These are phyloP conservation scores for Pestalotiopsis fici DNA, from an alignment of 2,329 filamentous ascomycete genomes.

Conservation along the genomic window DNA sequence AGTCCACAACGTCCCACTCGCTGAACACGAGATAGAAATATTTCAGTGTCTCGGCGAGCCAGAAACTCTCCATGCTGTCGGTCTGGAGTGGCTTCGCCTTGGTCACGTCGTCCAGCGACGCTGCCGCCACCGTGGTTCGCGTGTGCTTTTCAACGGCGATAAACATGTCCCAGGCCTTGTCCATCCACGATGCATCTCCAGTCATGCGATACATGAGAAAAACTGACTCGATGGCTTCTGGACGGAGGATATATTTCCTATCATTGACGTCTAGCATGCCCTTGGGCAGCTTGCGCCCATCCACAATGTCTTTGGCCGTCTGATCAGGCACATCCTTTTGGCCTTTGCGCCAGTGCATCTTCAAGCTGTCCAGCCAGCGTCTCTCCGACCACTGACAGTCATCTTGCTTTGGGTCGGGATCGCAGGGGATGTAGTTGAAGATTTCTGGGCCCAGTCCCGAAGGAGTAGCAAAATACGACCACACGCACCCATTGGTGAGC, in stretches of 20 bases:
- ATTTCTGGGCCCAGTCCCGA: slow-evolving; percentile 65
- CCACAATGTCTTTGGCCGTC: slow-evolving; percentile 26
- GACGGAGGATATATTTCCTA: slow-evolving; percentile 65
- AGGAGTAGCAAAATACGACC: slow-evolving; percentile 58
- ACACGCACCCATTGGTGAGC: slow-evolving; percentile 65
- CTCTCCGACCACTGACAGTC: slow-evolving; percentile 31
- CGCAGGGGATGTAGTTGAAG: slow-evolving; percentile 48
- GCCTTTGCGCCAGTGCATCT: slow-evolving; percentile 25
- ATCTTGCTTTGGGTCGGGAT: slow-evolving; percentile 21
- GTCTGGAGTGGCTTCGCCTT: slow-evolving; percentile 25
- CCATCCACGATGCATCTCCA: slow-evolving; percentile 63
- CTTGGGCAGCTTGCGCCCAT: slow-evolving; percentile 38
- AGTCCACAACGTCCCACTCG: slow-evolving; percentile 57
- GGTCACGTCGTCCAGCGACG: slow-evolving; percentile 67
- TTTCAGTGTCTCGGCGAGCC: slow-evolving; percentile 69
- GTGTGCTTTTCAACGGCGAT: slow-evolving; percentile 62
- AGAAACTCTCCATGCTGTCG: slow-evolving; percentile 72
- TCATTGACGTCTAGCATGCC: slow-evolving; percentile 60
- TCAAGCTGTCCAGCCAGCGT: slow-evolving; percentile 24
- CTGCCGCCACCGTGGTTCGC: slow-evolving; percentile 62
- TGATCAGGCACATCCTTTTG: slow-evolving; percentile 22
- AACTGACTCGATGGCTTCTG: slow-evolving; percentile 80
- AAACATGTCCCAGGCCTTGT: slow-evolving; percentile 78
- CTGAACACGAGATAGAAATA: slow-evolving; percentile 67
- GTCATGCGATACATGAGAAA: slow-evolving; percentile 78